Base-by-base conservation (phyloP, 495 filamentous ascomycete genomes). In the Hypoxylon trugodes region DNA sequence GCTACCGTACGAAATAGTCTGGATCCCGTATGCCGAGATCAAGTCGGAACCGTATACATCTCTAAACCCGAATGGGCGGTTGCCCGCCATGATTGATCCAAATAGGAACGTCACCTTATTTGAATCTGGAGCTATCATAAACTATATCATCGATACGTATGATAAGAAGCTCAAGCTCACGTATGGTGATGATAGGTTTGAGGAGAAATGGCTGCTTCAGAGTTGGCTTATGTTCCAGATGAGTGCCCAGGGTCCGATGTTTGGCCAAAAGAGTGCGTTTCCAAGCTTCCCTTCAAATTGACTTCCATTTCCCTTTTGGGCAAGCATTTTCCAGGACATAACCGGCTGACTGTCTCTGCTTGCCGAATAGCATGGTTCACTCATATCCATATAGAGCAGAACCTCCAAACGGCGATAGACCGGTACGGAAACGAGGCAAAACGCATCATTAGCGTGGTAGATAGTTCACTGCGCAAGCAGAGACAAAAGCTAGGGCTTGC, bases 31-130 rank as follows among this genome's bases (percentile, higher is more conserved):
- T 3, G 33, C 9, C 22, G 61, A 64, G 3, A 66, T 65, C 26
- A 80, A 84, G 15, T 71, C 82, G 37, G 89, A 90, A n/a, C 72
- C 79, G 3, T 91, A 74, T 69, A 74, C 72, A 4, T 70, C 72
- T 0, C 57, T 88, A 73, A 91, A 89, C 63, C 87, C 86, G 53
- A 91, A 91, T 67, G 89, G 89, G 40, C 86, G 89, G 0, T 56
- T 86, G 3, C 86, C 81, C 0, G 47, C 78, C 1, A 61, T 77
- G 36, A 56, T 76, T 16, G 78, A 80, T 53, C 78, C 74, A 7
- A 79, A 80, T 58, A 79, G 69, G 13, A 70, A 61, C 15, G 61
- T 78, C 33, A 72, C 55, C 12, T 51, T 80, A 12, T 82, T 69
- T 52, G 80, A 82, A 65, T 85, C 83, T 3, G 87, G 87, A 19